Base-by-base conservation (phyloP, 2,329 filamentous ascomycete genomes). In the Neophaeococcomyces aloes region DNA sequence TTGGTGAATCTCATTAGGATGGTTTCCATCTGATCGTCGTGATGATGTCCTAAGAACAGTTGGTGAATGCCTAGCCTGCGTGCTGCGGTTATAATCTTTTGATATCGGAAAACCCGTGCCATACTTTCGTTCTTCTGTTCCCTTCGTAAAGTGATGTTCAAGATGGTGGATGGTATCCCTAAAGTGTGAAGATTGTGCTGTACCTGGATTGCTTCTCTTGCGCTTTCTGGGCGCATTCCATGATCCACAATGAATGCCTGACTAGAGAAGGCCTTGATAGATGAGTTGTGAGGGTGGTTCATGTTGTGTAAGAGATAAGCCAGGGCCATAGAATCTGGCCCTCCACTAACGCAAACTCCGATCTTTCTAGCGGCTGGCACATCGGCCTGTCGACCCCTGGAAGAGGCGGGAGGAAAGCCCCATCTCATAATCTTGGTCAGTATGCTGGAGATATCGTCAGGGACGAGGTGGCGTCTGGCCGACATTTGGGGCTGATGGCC, bases 281-380 rank as follows among this genome's bases (percentile, higher is more conserved):
- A 23, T 25, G 61, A 33, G 39, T 46, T 46, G 29, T 42, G 34
- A 41, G 42, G 37, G 48, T 52, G 36, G 54, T 52, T 17, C 44
- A 74, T 55, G 35, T 67, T 62, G 38, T 70, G 72, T 59, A 83
- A 85, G 29, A 96, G 72, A 48, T 71, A 79, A 44, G 87, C 86
- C 48, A 98, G 70, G 21, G 89, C 89, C 88, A 96, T 98, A n/a
- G 89, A 96, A 63, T 98, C 91, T 30, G 91, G 84, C 6, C 91
- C 91, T 18, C 91, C 91, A 58, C 88, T 95, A 48, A 96, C 70
- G 13, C 88, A 91, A 47, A 96, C 38, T 7, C 53, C 53, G 14
- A 47, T 32, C 27, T 36, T 47, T 14, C 18, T 19, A 15, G 37
- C 14, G 11, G 8, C 11, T 11, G 8, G 11, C n/a, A 35, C 33